Conservation (phyloP, 148 eudicot species). For the Amaranthus palmeri region DNA sequence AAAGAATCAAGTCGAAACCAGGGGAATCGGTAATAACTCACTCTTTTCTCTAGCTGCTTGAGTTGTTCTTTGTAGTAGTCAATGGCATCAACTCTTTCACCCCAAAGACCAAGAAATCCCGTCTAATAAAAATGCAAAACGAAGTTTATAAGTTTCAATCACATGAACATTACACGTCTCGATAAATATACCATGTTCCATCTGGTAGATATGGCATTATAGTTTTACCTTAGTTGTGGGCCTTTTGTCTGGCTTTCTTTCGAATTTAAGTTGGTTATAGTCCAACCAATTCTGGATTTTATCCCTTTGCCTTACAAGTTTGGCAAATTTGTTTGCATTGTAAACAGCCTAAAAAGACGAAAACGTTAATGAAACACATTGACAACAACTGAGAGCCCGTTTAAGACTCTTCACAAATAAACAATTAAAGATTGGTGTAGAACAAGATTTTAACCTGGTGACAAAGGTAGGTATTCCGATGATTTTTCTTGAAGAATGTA, state of each 20-base stretch:
- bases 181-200: not conserved
- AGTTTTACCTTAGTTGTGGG: slow-evolving; percentile 64
- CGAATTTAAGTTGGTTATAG: slow-evolving; percentile 73
- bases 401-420: not conserved
- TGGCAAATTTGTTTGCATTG: slow-evolving; percentile 84
- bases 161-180: not conserved
- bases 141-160: slow-evolving; percentile 9
- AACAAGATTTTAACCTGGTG: slow-evolving; percentile 58
- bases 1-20: not conserved
- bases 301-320: slow-evolving; percentile 58
- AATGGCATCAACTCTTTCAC: slow-evolving; percentile 65
- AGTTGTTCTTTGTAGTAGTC: slow-evolving; percentile 59
- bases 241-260: slow-evolving; percentile 76
- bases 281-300: slow-evolving; percentile 86
- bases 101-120: slow-evolving; percentile 91
- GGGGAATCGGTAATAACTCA: slow-evolving; percentile 28
- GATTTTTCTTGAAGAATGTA: slow-evolving; percentile 72
- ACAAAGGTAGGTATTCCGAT: slow-evolving; percentile 72
- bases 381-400: not conserved
- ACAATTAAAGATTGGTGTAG: not conserved
- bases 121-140: slow-evolving; percentile 34
- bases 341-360: slow-evolving; percentile 60
- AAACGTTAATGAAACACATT: not conserved
- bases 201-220: not conserved
- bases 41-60: slow-evolving; percentile 57